Evolutionary conservation across 352 stramenopile genomes (phyloP).

Genomic region (Plasmopara muralis): DNA sequence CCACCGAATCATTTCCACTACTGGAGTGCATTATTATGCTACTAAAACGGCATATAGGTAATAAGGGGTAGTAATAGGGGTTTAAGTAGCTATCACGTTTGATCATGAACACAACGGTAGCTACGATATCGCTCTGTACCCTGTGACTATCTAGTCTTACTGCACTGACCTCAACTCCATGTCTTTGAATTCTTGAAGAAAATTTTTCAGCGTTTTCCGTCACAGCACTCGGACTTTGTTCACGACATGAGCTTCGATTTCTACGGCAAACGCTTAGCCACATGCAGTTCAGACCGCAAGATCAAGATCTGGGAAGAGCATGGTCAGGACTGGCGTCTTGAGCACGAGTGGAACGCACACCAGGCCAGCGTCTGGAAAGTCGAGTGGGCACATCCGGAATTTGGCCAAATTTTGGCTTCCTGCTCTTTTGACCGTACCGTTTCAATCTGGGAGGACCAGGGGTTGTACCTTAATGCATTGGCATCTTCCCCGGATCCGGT

Average conservation of each 20-base stretch:
- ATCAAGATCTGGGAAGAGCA: conserved; percentile 89
- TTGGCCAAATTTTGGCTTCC: conserved; percentile 92
- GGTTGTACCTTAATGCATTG: conserved; percentile 38
- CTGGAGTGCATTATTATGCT: too few species aligned
- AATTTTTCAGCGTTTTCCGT: conserved; percentile 79
- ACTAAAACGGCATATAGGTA: too few species aligned
- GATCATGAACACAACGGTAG: conserved; percentile 24
- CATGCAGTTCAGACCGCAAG: conserved; percentile 87
- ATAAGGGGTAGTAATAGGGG: too few species aligned
- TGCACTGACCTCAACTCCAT: neutral
- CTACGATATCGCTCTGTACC: neutral
- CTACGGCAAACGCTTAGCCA: conserved; percentile 87
- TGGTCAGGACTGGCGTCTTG: conserved; percentile 75
- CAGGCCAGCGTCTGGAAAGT: conserved; percentile 91
- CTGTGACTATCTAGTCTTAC: neutral
- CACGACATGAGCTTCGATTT: conserved; percentile 92
- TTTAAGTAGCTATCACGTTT: too few species aligned
- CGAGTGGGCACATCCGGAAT: conserved; percentile 93
- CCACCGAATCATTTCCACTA: too few species aligned
- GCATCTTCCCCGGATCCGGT: conserved; percentile 5
- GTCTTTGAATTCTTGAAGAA: conserved; percentile 24
- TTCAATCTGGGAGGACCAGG: conserved; percentile 93
- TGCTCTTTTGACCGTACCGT: conserved; percentile 91
- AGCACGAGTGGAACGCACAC: conserved; percentile 87
- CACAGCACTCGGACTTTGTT: conserved; percentile 87